These are phyloP conservation scores for Trypanosoma congolense DNA, from an alignment of 208 protist genomes.

Conservation along the genomic window DNA sequence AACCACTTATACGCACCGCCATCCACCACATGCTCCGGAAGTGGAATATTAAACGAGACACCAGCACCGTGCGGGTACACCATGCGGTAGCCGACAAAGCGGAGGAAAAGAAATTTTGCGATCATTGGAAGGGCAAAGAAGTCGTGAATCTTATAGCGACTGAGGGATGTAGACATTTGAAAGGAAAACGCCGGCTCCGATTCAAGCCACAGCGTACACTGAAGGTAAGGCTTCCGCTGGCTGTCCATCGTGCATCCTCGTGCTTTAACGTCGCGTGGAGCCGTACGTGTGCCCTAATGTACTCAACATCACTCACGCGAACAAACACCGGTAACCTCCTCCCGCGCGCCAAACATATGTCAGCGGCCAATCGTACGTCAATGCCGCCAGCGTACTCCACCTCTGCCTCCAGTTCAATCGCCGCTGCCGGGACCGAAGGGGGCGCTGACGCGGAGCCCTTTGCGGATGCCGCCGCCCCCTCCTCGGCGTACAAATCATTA, in stretches of 20 bases:
- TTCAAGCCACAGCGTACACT: conserved; percentile 68
- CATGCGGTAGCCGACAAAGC: conserved; percentile 43
- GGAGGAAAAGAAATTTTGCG: conserved; percentile 61
- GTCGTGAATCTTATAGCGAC: conserved; percentile 52
- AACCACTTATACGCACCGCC: conserved; percentile 51
- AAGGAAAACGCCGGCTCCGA: conserved; percentile 81
- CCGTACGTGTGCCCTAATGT: conserved; percentile 39
- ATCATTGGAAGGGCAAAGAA: conserved; percentile 67
- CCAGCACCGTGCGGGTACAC: conserved; percentile 27
- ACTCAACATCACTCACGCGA: conserved; percentile 51
- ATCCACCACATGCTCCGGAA: conserved; percentile 62
- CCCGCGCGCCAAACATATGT: conserved; percentile 68
- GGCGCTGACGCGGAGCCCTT: background rate
- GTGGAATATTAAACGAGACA: conserved; percentile 44
- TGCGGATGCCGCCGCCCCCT: background rate
- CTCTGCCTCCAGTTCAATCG: conserved; percentile 69
- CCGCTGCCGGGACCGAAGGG: conserved; percentile 3
- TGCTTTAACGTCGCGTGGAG: conserved; percentile 51
- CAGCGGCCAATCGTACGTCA: conserved; percentile 54
- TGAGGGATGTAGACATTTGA: conserved; percentile 56
- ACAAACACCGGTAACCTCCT: conserved; percentile 66
- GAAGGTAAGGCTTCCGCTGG: conserved; percentile 54
- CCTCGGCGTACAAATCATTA: conserved; percentile 5
- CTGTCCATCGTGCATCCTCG: conserved; percentile 65
- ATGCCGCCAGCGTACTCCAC: conserved; percentile 75